A percentile compares a stretch with the other conserved stretches of the same genome.
phyloP scores from a whole-genome alignment of 257 asterid species.

The Eucommia ulmoides region DNA sequence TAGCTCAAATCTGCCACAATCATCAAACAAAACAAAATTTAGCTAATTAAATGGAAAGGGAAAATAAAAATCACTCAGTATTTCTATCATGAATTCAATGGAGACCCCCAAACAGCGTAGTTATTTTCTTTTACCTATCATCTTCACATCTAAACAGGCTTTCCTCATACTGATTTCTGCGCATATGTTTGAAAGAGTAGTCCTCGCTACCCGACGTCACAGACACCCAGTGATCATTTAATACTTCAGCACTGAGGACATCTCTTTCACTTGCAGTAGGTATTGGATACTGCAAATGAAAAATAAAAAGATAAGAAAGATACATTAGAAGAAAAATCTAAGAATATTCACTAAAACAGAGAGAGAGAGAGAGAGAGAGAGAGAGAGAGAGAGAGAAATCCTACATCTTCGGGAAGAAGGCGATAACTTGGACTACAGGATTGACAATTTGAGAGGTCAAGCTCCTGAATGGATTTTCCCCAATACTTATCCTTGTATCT shows the following conservation, averaged over 20 bases:
- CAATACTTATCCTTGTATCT: constrained; percentile 61
- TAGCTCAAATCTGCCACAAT: constrained; percentile 95
- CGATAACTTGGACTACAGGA: constrained; percentile 93
- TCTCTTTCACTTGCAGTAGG: constrained; percentile 83
- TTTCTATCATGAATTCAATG: too few relatives aligned
- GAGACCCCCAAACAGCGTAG: too few relatives aligned
- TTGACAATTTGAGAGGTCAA: constrained; percentile 75
- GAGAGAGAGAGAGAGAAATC: constrained; percentile 4
- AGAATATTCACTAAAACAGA: constrained; percentile 18
- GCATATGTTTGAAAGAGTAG: constrained; percentile 95
- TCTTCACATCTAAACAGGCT: constrained; percentile 97
- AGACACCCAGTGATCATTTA: constrained; percentile 93
- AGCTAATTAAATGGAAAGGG: neutral
- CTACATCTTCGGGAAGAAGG: constrained; percentile 98
- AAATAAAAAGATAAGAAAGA: constrained; percentile 3
- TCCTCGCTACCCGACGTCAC: constrained; percentile 99
- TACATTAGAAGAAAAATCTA: constrained; percentile 6
- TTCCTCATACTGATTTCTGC: constrained; percentile 95
- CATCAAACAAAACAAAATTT: too few relatives aligned
- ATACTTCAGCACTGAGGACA: constrained; percentile 80
- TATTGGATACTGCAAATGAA: constrained; percentile 67
- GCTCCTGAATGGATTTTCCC: constrained; percentile 96
- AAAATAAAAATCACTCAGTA: too few relatives aligned
- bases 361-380: too few relatives aligned
- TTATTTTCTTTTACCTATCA: constrained; percentile 74